A percentile compares a stretch with the other conserved stretches of the same genome.
These are phyloP conservation scores for Sugiyamaella lignohabitans DNA, from an alignment of 805 yeast species.

Conservation along the genomic window DNA sequence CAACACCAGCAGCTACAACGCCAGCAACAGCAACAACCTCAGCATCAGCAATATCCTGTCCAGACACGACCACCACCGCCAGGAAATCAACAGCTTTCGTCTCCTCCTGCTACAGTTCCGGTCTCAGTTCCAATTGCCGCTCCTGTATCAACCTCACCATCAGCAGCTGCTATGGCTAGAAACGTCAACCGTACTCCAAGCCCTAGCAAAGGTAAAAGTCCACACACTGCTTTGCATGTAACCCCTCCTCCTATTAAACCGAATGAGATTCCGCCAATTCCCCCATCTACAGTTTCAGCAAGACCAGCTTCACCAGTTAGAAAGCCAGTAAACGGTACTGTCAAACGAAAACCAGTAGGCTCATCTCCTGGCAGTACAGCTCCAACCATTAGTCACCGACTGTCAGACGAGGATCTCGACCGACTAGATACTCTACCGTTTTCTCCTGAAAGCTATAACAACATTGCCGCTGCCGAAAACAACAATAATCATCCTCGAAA, in stretches of 20 bases:
- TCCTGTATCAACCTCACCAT: too few species aligned
- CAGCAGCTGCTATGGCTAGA: too few species aligned
- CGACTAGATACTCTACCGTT: constrained; percentile 17
- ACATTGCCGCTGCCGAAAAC: constrained; percentile 3
- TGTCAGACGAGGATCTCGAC: constrained; percentile 8
- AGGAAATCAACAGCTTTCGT: neutral
- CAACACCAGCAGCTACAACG: neutral
- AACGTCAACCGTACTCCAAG: too few species aligned
- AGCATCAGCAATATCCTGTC: neutral
- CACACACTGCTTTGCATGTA: too few species aligned
- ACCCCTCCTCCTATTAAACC: neutral
- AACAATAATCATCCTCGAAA: too few species aligned
- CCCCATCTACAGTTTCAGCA: neutral
- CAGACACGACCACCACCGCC: neutral
- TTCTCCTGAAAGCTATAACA: constrained; percentile 20
- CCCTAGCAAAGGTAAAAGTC: too few species aligned
- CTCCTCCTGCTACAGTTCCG: too few species aligned
- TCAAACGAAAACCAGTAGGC: constrained; percentile 18
- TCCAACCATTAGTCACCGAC: constrained; percentile 1
- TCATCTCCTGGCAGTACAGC: neutral
- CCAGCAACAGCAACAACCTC: neutral
- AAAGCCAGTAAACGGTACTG: constrained; percentile 1
- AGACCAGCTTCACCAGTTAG: neutral
- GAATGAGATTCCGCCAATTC: neutral
- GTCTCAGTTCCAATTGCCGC: too few species aligned